Conservation (phyloP, 129 eudicot genomes). For the Rutidosis leptorrhynchoides region DNA sequence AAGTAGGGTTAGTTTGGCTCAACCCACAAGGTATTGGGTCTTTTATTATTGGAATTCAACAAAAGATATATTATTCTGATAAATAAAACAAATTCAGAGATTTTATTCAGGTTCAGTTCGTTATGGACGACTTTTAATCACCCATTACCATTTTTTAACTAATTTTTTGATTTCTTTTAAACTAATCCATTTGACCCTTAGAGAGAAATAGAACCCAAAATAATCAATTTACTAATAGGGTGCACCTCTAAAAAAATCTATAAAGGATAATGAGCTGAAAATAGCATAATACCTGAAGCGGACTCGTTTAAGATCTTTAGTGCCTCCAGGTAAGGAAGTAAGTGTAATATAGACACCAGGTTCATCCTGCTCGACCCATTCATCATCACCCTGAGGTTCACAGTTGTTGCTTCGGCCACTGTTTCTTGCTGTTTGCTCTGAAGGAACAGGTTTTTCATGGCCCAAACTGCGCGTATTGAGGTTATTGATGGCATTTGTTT, state of each 20-base stretch:
- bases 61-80: no score
- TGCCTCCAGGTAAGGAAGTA: conserved; percentile 82
- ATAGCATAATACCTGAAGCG: conserved; percentile 93
- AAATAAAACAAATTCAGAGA: not conserved
- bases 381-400: conserved; percentile 60
- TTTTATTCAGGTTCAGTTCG: not conserved
- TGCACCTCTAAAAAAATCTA: not conserved
- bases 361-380: conserved; percentile 98
- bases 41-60: no score
- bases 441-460: conserved; percentile 44
- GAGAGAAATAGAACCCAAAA: not conserved
- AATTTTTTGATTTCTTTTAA: no score
- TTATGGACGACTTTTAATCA: not conserved
- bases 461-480: conserved; percentile 45
- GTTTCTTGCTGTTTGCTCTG: conserved; percentile 49
- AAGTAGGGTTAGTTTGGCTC: no score
- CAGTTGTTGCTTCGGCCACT: conserved; percentile 55
- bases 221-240: not conserved
- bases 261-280: not conserved
- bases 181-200: not conserved
- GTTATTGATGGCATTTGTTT: conserved; percentile 43
- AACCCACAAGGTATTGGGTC: no score
- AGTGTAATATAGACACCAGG: conserved; percentile 96
- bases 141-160: not conserved
- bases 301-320: conserved; percentile 89